phyloP scores from a whole-genome alignment of 1,284 basidiomycete genomes.

The Malassezia sp. region DNA sequence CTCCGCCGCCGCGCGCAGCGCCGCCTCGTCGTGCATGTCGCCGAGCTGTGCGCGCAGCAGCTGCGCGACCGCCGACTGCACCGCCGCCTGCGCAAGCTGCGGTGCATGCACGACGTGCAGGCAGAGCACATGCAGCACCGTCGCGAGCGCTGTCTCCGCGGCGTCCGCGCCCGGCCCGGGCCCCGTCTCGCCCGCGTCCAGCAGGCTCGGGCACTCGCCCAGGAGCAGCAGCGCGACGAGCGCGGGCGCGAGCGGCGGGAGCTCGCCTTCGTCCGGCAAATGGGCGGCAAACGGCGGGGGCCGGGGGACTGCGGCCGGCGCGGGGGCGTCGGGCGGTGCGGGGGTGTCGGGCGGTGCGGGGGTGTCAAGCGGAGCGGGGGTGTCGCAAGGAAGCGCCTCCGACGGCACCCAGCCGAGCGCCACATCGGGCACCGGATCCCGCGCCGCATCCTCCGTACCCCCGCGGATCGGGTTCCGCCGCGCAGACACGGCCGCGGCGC shows the following conservation, averaged over 20 bases:
- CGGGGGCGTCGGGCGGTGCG: too few species aligned
- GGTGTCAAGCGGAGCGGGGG: too few species aligned
- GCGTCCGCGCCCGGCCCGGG: not conserved
- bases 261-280: not conserved
- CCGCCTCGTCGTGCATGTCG: not conserved
- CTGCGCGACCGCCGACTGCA: constrained; percentile 2
- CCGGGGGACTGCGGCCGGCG: not conserved
- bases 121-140: constrained; percentile 68
- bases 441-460: too few species aligned
- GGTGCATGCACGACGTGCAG: constrained; percentile 68
- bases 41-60: constrained; percentile 3
- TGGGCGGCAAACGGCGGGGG: not conserved
- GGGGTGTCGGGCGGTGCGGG: too few species aligned
- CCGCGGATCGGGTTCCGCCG: too few species aligned
- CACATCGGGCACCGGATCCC: too few species aligned
- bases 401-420: too few species aligned
- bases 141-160: constrained; percentile 50
- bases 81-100: not conserved
- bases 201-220: constrained; percentile 5
- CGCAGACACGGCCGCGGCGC: not conserved
- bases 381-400: too few species aligned
- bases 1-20: not conserved
- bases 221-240: constrained; percentile 5
- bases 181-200: too few species aligned
- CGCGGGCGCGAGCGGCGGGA: constrained; percentile 1